These are phyloP conservation scores for Venturiaceae sp. DNA, from an alignment of 2,329 filamentous ascomycete species.

Conservation along the genomic window DNA sequence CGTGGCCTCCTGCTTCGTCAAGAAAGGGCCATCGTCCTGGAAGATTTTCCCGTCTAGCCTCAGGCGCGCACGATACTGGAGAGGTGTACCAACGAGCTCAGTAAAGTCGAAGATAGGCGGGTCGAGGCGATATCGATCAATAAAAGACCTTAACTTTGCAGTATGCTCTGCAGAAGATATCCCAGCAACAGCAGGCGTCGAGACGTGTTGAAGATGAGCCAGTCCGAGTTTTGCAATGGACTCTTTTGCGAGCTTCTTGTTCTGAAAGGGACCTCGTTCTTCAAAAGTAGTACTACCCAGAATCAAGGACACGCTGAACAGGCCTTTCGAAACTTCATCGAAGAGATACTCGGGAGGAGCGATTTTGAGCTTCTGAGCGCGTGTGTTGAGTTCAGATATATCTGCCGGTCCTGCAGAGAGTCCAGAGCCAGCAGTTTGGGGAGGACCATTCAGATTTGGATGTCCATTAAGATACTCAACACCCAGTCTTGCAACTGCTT, in stretches of 20 bases:
- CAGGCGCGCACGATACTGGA: neutral
- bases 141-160: neutral
- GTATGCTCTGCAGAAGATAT: neutral
- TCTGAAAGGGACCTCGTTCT: neutral
- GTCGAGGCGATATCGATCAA: neutral
- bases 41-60: neutral
- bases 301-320: neutral
- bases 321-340: neutral
- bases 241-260: neutral
- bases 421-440: neutral
- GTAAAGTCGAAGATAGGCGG: neutral
- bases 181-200: neutral
- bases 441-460: neutral
- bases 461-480: neutral
- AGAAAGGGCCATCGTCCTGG: neutral
- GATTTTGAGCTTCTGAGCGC: neutral
- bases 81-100: neutral
- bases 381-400: neutral
- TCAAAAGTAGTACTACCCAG: neutral
- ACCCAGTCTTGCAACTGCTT: neutral
- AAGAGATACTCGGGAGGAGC: neutral
- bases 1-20: neutral
- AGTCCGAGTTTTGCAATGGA: neutral
- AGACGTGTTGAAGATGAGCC: neutral
- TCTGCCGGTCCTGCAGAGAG: neutral